These are phyloP conservation scores for Globisporangium sylvaticum DNA, from an alignment of 352 stramenopile genomes.

Conservation along the genomic window DNA sequence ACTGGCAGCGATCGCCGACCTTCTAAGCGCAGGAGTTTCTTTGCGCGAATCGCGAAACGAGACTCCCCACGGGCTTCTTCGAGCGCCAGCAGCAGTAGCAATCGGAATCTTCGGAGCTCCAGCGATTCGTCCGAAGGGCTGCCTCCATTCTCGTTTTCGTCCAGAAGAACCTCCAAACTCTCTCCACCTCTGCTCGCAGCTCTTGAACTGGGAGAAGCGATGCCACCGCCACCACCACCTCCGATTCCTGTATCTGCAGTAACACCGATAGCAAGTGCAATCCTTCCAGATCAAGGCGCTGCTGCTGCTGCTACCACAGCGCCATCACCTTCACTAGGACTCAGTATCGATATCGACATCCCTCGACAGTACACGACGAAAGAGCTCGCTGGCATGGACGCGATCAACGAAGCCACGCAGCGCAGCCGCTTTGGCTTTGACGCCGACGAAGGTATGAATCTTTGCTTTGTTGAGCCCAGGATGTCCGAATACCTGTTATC, in stretches of 20 bases:
- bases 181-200: not conserved
- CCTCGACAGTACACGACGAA: conserved; percentile 10
- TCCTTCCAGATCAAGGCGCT: not conserved
- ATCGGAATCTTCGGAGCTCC: not conserved
- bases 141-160: conserved; percentile 1
- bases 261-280: not conserved
- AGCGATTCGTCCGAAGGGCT: conserved; percentile 6
- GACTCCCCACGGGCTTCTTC: conserved; percentile 1
- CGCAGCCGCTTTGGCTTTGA: conserved; percentile 31
- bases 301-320: not conserved
- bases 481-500: too few species aligned
- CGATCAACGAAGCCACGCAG: conserved; percentile 25
- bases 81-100: conserved; percentile 10
- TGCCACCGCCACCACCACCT: not conserved
- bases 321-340: not conserved
- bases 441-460: conserved; percentile 17
- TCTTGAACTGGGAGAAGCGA: not conserved
- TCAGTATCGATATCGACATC: not conserved
- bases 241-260: not conserved
- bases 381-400: conserved; percentile 23
- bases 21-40: conserved; percentile 21
- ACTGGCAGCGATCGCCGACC: conserved; percentile 5
- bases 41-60: conserved; percentile 11
- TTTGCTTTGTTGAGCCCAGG: not conserved
- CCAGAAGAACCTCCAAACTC: conserved; percentile 5